phyloP scores from a whole-genome alignment of 352 stramenopile species.

The Pythium vanterpoolii region DNA sequence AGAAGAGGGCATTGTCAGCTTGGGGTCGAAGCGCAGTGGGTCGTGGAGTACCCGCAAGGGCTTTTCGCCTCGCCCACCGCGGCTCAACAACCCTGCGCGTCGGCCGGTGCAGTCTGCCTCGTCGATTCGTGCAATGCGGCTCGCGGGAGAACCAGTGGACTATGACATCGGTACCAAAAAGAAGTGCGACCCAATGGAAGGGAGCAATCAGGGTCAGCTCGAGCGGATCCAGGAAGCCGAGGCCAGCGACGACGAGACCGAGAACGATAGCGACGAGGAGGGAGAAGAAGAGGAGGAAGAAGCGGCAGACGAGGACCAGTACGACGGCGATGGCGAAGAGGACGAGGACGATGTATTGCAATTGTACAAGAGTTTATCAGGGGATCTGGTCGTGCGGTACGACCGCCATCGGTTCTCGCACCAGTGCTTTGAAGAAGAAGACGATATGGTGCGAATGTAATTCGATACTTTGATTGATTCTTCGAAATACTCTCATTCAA shows the following conservation, averaged over 20 bases:
- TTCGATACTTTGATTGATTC: neutral
- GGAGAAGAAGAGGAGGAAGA: too few species aligned
- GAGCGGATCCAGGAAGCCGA: conserved; percentile 24
- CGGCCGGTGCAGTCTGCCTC: conserved; percentile 12
- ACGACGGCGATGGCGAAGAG: conserved; percentile 20
- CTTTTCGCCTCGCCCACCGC: conserved; percentile 20
- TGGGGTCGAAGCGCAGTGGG: neutral
- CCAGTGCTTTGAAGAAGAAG: conserved; percentile 20
- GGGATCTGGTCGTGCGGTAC: conserved; percentile 37
- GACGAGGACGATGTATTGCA: conserved; percentile 14
- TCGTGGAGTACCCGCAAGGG: conserved; percentile 12
- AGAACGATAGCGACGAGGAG: conserved; percentile 17
- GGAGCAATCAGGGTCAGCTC: conserved; percentile 16
- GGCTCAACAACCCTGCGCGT: conserved; percentile 1
- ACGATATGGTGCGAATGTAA: conserved; percentile 24
- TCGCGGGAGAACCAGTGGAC: neutral
- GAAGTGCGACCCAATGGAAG: conserved; percentile 15
- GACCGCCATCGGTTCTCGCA: conserved; percentile 26
- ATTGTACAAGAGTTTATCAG: conserved; percentile 31
- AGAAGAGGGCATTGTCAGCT: neutral
- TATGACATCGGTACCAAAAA: conserved; percentile 1
- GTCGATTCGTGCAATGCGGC: conserved; percentile 2
- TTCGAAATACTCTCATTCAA: too few species aligned
- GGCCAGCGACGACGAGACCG: conserved; percentile 16
- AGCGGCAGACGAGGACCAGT: conserved; percentile 21